Conservation (phyloP, 257 asterid genomes). For the Petunia axillaris region DNA sequence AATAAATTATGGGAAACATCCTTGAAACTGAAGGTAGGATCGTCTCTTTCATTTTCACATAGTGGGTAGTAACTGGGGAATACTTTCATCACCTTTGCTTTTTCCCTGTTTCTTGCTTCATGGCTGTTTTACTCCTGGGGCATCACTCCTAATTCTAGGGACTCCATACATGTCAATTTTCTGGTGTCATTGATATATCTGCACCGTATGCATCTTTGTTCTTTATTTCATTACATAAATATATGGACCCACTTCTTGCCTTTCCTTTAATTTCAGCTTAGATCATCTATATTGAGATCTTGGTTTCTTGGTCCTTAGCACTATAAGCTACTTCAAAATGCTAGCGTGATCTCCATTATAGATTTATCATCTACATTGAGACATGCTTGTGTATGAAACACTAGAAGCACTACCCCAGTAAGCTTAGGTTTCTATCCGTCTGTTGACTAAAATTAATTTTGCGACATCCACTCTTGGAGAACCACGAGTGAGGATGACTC, state of each 20-base stretch:
- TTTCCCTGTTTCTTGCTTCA: neutral
- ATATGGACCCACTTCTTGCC: neutral
- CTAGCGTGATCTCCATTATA: neutral
- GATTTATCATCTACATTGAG: neutral
- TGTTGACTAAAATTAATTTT: neutral
- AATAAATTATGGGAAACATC: neutral
- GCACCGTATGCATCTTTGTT: neutral
- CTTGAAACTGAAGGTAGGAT: neutral
- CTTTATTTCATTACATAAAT: neutral
- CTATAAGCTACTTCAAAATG: neutral
- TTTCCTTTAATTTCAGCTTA: neutral
- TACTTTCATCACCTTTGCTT: neutral
- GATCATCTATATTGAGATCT: neutral
- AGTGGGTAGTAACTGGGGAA: neutral
- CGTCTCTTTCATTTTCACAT: neutral
- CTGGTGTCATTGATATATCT: neutral
- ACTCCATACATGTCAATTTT: neutral
- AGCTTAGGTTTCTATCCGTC: neutral
- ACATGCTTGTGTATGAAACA: neutral
- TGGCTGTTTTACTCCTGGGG: neutral
- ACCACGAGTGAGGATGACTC: neutral
- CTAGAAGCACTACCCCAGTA: neutral
- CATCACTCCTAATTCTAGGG: neutral
- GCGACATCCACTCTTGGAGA: neutral
- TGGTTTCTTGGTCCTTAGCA: neutral